Evolutionary conservation across 352 stramenopile genomes (phyloP).

Genomic region (Peronospora belbahrii): DNA sequence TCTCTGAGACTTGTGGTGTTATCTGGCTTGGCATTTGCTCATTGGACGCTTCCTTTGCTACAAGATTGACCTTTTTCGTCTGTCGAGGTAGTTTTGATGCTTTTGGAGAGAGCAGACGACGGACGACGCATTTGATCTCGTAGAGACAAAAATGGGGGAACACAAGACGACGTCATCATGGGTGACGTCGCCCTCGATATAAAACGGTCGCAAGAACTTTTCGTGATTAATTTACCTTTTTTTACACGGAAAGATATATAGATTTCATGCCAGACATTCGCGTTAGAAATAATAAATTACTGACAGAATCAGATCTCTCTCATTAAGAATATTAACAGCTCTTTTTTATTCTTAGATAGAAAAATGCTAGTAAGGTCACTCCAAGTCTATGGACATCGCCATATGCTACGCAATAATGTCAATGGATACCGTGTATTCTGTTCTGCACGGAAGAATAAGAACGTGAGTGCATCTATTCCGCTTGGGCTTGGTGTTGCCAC

Average conservation of each 20-base stretch:
- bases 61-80: slow-evolving; percentile 4
- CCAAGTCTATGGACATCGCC: slow-evolving; percentile 3
- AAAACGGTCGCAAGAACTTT: slow-evolving; percentile 1
- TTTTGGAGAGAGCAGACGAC: slow-evolving; percentile 18
- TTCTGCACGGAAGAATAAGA: slow-evolving; percentile 33
- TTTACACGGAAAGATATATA: too few species aligned
- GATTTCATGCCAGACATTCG: too few species aligned
- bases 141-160: too few species aligned
- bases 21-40: not conserved
- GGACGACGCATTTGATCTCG: too few species aligned
- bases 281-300: too few species aligned
- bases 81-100: too few species aligned
- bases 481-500: slow-evolving; percentile 37
- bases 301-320: too few species aligned
- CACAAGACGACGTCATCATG: slow-evolving; percentile 14
- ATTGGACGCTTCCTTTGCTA: not conserved
- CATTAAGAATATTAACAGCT: too few species aligned
- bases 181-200: slow-evolving; percentile 5
- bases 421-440: slow-evolving; percentile 36
- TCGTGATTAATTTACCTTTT: slow-evolving; percentile 1
- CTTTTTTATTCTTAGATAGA: too few species aligned
- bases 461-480: slow-evolving; percentile 32
- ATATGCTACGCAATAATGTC: slow-evolving; percentile 6
- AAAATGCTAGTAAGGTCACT: slow-evolving; percentile 25
- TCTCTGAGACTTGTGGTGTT: not conserved